Conservation (phyloP, 1,139 yeast species). For the Suhomyces guaymorum region DNA sequence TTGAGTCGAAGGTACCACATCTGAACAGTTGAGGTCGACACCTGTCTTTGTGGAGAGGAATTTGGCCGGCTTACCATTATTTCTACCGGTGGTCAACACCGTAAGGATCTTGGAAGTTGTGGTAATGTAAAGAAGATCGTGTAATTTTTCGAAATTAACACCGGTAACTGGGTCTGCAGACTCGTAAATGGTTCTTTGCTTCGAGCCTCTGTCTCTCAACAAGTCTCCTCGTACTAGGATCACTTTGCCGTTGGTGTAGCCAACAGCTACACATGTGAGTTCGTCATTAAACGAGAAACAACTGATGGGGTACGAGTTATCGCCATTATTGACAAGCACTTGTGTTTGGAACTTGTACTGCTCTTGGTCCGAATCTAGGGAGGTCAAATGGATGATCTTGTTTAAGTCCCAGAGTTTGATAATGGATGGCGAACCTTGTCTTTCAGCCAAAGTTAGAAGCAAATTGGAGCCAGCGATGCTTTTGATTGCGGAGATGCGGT, state of each 20-base stretch:
- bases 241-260: slow-evolving; percentile 87
- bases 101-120: slow-evolving; percentile 72
- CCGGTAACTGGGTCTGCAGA: slow-evolving; percentile 81
- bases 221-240: slow-evolving; percentile 85
- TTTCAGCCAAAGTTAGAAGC: slow-evolving; percentile 72
- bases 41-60: slow-evolving; percentile 66
- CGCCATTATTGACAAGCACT: slow-evolving; percentile 46
- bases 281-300: slow-evolving; percentile 59
- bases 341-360: slow-evolving; percentile 37
- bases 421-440: slow-evolving; percentile 65
- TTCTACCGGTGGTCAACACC: slow-evolving; percentile 77
- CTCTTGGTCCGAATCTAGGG: slow-evolving; percentile 39
- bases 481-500: slow-evolving; percentile 58
- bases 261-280: slow-evolving; percentile 70
- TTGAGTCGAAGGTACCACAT: slow-evolving; percentile 37
- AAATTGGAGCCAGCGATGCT: slow-evolving; percentile 50
- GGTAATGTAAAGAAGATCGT: slow-evolving; percentile 55
- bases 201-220: slow-evolving; percentile 83
- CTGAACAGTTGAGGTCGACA: slow-evolving; percentile 69
- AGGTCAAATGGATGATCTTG: slow-evolving; percentile 39
- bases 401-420: slow-evolving; percentile 74
- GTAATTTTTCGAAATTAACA: slow-evolving; percentile 53
- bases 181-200: slow-evolving; percentile 78
- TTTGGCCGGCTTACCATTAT: slow-evolving; percentile 65
- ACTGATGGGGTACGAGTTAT: slow-evolving; percentile 72